phyloP scores from a whole-genome alignment of 2,329 filamentous ascomycete genomes.

The Thelonectria discophora region DNA sequence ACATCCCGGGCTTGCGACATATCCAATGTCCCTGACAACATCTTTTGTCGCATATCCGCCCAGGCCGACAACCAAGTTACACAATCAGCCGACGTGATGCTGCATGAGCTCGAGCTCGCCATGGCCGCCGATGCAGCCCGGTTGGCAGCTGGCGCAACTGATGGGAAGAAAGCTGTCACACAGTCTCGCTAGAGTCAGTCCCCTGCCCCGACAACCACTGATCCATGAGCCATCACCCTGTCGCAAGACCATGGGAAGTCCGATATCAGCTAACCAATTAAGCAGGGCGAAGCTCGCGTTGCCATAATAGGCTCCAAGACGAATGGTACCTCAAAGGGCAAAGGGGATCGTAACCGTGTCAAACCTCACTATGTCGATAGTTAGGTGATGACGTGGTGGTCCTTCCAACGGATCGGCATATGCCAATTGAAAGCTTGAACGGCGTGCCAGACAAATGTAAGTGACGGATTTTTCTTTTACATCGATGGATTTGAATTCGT shows the following conservation, averaged over 20 bases:
- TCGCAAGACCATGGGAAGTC: not conserved
- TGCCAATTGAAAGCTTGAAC: not conserved
- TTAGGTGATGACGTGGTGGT: not conserved
- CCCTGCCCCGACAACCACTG: not conserved
- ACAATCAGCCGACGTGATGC: not conserved
- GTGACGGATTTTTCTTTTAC: not conserved
- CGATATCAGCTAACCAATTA: not conserved
- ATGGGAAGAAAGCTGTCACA: not conserved
- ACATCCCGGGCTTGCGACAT: not conserved
- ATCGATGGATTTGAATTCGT: not conserved
- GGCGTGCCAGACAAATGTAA: not conserved
- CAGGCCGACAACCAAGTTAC: not conserved
- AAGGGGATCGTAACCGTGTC: not conserved
- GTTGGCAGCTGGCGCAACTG: not conserved
- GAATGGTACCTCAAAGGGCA: not conserved
- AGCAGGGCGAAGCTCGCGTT: not conserved
- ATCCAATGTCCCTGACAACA: constrained; percentile 9
- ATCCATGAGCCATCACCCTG: not conserved
- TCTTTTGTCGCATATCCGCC: constrained; percentile 13
- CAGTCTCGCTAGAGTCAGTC: not conserved
- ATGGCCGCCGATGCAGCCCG: constrained; percentile 2
- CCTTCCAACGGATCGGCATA: not conserved
- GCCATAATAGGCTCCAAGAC: not conserved
- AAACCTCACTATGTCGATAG: not conserved
- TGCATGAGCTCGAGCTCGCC: constrained; percentile 1